phyloP scores from a whole-genome alignment of 305 asterid species.

The Fraxinus angustifolia region DNA sequence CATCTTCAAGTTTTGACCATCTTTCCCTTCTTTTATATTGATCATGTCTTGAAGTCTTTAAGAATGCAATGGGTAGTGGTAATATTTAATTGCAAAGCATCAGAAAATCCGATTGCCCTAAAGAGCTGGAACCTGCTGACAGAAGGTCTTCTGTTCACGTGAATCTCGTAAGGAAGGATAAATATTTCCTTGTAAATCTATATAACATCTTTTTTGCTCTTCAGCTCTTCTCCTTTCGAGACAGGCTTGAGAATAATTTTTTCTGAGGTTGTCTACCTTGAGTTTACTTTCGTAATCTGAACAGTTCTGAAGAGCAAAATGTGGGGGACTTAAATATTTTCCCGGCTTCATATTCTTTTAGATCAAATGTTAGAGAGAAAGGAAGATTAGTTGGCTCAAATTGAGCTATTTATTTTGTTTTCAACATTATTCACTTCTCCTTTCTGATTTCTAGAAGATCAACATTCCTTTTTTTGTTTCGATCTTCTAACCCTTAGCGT shows the following conservation, averaged over 20 bases:
- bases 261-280: background rate
- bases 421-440: background rate
- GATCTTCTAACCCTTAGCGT: background rate
- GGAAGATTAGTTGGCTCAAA: background rate
- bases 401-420: background rate
- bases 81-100: constrained; percentile 55
- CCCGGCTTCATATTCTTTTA: background rate
- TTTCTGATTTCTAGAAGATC: background rate
- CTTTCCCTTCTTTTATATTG: background rate
- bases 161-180: constrained; percentile 77
- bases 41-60: background rate
- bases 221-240: background rate
- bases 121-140: constrained; percentile 74
- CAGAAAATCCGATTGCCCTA: constrained; percentile 74
- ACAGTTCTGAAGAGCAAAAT: background rate
- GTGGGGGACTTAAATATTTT: background rate
- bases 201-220: background rate
- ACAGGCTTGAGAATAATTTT: background rate
- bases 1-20: background rate
- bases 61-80: constrained; percentile 7
- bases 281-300: background rate
- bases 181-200: constrained; percentile 24
- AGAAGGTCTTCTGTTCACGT: constrained; percentile 62
- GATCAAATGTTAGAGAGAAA: background rate
- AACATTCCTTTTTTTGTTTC: background rate